phyloP scores from a whole-genome alignment of 345 rosid species.

The Eutrema heterophyllum region DNA sequence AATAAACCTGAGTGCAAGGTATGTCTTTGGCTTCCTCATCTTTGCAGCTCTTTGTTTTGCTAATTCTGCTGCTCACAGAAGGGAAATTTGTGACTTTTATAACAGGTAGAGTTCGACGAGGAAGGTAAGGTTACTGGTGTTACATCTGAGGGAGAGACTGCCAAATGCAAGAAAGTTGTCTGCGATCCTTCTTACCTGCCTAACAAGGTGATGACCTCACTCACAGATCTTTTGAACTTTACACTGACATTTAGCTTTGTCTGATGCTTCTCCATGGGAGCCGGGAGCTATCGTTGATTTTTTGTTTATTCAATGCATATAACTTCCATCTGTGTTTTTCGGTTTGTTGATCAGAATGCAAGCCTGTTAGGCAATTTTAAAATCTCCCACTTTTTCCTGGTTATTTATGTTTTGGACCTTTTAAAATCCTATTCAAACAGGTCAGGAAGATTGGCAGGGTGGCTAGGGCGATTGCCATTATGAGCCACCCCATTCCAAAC shows the following conservation, averaged over 20 bases:
- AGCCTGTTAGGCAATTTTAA: neutral
- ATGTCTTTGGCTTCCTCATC: neutral
- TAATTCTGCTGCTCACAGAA: neutral
- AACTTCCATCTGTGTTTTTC: neutral
- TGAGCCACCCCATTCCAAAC: conserved; percentile 41
- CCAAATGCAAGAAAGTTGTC: conserved; percentile 94
- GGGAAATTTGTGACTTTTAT: conserved; percentile 2
- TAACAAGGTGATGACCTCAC: conserved; percentile 53
- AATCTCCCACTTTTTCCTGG: neutral
- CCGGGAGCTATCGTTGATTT: neutral
- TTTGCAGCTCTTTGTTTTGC: neutral
- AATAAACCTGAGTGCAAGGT: conserved; percentile 97
- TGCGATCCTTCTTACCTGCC: conserved; percentile 94
- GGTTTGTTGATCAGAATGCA: neutral
- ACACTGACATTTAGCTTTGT: neutral
- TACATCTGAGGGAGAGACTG: conserved; percentile 98
- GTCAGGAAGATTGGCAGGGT: conserved; percentile 38
- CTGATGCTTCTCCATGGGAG: neutral
- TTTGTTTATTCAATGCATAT: neutral
- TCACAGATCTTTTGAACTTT: neutral
- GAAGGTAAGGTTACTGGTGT: conserved; percentile 89
- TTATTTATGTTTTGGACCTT: neutral
- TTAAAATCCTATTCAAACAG: conserved; percentile 14
- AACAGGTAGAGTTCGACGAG: conserved; percentile 81
- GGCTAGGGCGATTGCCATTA: conserved; percentile 38